Conservation (phyloP, 176 grass and related monocot species). For the Aegilops bicornis region DNA sequence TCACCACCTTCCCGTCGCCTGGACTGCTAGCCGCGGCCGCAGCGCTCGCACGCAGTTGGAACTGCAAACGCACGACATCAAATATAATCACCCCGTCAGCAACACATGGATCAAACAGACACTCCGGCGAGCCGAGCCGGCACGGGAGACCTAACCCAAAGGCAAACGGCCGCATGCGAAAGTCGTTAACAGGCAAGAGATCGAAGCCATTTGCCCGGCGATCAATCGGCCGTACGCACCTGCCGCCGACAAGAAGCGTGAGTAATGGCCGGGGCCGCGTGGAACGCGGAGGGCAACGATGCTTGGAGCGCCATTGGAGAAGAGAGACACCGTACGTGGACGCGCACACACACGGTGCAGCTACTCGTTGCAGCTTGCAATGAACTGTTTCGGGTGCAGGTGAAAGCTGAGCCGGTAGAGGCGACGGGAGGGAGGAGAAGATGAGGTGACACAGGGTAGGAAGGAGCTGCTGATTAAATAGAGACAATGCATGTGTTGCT, state of each 20-base stretch:
- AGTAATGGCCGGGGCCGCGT: conserved; percentile 17
- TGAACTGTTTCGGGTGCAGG: neutral
- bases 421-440: neutral
- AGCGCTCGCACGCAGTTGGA: conserved; percentile 51
- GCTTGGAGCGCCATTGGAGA: conserved; percentile 19
- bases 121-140: neutral
- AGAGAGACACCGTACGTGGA: neutral
- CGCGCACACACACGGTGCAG: neutral
- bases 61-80: conserved; percentile 28
- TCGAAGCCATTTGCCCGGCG: neutral
- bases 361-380: neutral
- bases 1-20: conserved; percentile 36
- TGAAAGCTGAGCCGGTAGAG: neutral
- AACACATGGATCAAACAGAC: neutral
- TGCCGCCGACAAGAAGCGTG: conserved; percentile 45
- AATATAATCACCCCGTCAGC: neutral
- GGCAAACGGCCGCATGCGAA: neutral
- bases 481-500: no score
- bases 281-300: conserved; percentile 45
- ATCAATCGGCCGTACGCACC: conserved; percentile 8
- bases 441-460: neutral
- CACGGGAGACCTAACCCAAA: neutral
- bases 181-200: neutral
- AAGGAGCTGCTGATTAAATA: conserved; percentile 27
- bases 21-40: conserved; percentile 4